Conservation (phyloP, 108 stramenopile genomes). For the Discostella pseudostelligera region DNA sequence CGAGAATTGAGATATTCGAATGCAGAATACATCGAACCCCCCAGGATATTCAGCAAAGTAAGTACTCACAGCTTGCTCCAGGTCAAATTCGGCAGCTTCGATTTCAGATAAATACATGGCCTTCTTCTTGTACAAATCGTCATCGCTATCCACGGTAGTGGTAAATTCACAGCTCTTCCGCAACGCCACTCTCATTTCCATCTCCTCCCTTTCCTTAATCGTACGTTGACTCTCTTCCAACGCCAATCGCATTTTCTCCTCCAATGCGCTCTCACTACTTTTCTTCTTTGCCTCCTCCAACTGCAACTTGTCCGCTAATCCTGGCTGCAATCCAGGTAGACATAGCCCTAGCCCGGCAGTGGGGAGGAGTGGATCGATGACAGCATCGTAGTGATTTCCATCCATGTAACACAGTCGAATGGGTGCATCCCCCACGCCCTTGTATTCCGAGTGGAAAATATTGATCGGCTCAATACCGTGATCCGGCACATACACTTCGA, state of each 20-base stretch:
- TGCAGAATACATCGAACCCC: neutral
- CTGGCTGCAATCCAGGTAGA: slow-evolving; percentile 73
- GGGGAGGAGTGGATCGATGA: slow-evolving; percentile 74
- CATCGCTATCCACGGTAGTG: neutral
- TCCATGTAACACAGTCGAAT: slow-evolving; percentile 83
- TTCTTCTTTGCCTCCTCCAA: slow-evolving; percentile 67
- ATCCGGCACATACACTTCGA: slow-evolving; percentile 85
- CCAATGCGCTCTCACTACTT: slow-evolving; percentile 55
- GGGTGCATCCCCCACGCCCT: slow-evolving; percentile 51
- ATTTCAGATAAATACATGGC: slow-evolving; percentile 71
- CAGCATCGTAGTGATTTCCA: slow-evolving; percentile 86
- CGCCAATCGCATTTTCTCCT: slow-evolving; percentile 52
- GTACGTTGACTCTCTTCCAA: slow-evolving; percentile 49
- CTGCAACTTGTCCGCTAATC: slow-evolving; percentile 79
- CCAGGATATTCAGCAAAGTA: neutral
- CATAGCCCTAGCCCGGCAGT: slow-evolving; percentile 85
- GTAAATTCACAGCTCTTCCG: slow-evolving; percentile 7
- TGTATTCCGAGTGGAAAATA: slow-evolving; percentile 79
- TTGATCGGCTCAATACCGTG: slow-evolving; percentile 70
- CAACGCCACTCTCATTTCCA: slow-evolving; percentile 26
- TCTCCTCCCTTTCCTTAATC: slow-evolving; percentile 21
- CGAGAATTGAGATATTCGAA: neutral
- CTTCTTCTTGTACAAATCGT: slow-evolving; percentile 59
- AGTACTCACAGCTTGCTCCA: slow-evolving; percentile 66
- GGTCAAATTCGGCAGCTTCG: slow-evolving; percentile 78